These are phyloP conservation scores for Yarrowia keelungensis DNA, from an alignment of 805 yeast genomes.

Conservation along the genomic window DNA sequence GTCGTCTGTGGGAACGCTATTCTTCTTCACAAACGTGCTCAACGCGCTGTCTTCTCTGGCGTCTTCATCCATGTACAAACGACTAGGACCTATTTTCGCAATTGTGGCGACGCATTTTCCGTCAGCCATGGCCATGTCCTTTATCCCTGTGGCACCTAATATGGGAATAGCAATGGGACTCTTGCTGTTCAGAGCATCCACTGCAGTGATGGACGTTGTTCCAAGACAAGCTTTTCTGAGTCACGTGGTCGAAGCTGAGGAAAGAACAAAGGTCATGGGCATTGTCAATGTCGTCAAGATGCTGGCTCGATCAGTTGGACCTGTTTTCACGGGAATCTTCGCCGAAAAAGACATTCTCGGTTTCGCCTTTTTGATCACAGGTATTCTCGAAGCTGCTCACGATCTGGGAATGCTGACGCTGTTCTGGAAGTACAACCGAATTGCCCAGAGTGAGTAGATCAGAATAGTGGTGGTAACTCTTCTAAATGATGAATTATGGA, in stretches of 20 bases:
- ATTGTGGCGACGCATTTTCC: constrained; percentile 79
- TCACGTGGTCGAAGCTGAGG: constrained; percentile 65
- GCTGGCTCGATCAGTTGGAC: constrained; percentile 82
- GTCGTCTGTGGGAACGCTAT: constrained; percentile 65
- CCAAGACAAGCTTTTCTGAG: constrained; percentile 86
- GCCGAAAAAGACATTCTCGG: constrained; percentile 56
- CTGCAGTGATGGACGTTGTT: constrained; percentile 87
- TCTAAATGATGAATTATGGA: no score
- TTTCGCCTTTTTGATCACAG: constrained; percentile 49
- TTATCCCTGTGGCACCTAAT: constrained; percentile 58
- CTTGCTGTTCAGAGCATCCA: constrained; percentile 63
- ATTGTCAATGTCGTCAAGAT: constrained; percentile 87
- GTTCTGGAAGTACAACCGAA: constrained; percentile 33
- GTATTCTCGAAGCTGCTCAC: constrained; percentile 48
- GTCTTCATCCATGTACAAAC: constrained; percentile 71
- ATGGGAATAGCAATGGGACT: constrained; percentile 58
- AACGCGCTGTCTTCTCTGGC: constrained; percentile 77
- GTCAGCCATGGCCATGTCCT: constrained; percentile 67
- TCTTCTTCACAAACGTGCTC: constrained; percentile 65
- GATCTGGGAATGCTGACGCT: constrained; percentile 43
- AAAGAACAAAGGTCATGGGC: constrained; percentile 81
- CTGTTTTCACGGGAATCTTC: constrained; percentile 75
- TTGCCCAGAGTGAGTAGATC: background rate
- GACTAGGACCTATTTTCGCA: constrained; percentile 79
- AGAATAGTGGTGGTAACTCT: no score